Conservation (phyloP, 2,329 filamentous ascomycete genomes). For the Onygenales sp. region DNA sequence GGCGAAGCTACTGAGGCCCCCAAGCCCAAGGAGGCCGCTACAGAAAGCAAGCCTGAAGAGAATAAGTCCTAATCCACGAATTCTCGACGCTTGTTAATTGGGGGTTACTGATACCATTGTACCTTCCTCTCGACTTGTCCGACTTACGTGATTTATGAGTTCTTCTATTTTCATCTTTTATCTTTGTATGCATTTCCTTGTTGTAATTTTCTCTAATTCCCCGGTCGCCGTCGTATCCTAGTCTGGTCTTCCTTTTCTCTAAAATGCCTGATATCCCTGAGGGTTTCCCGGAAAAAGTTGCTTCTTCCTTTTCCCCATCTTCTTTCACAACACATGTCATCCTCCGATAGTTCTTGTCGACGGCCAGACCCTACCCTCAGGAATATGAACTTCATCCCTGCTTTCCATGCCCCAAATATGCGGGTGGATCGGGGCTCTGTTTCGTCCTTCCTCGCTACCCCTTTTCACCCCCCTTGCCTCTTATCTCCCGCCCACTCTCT, state of each 20-base stretch:
- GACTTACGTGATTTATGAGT: conserved; percentile 4
- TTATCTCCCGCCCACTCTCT: too few species aligned
- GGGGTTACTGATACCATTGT: neutral
- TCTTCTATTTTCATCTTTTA: neutral
- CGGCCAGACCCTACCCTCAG: too few species aligned
- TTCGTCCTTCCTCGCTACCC: too few species aligned
- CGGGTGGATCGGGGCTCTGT: neutral
- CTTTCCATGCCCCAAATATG: neutral
- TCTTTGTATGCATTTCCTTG: neutral
- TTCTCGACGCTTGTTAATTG: conserved; percentile 4
- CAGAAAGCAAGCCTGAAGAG: conserved; percentile 28
- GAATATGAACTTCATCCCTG: too few species aligned
- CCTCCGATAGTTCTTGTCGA: neutral
- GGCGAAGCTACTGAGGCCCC: conserved; percentile 32
- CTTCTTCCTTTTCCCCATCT: neutral
- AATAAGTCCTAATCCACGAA: conserved; percentile 14
- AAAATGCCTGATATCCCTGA: too few species aligned
- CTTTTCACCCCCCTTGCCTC: too few species aligned
- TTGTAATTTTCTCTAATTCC: neutral
- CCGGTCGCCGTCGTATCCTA: neutral
- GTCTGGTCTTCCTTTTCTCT: neutral
- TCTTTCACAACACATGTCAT: conserved; percentile 1
- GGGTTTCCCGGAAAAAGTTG: neutral
- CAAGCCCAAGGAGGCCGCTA: conserved; percentile 35
- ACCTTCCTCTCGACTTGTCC: neutral